These are phyloP conservation scores for Coleophoma cylindrospora DNA, from an alignment of 2,329 filamentous ascomycete genomes.

Conservation along the genomic window DNA sequence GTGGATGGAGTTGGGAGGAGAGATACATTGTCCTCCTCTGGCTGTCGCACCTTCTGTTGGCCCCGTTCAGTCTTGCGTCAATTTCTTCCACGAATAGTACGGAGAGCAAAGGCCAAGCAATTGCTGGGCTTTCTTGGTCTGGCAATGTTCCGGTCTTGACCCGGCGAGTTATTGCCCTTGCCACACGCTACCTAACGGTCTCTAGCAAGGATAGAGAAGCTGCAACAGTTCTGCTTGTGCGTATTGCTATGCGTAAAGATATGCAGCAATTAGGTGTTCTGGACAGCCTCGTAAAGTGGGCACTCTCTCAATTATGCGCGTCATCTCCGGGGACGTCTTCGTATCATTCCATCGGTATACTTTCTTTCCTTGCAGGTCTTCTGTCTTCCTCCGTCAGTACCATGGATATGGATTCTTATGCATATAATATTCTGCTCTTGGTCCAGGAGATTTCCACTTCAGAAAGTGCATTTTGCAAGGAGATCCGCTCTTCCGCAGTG, in stretches of 20 bases:
- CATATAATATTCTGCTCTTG: constrained; percentile 60
- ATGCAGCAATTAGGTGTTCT: constrained; percentile 78
- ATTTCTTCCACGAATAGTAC: constrained; percentile 61
- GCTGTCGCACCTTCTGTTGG: constrained; percentile 76
- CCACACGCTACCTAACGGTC: constrained; percentile 64
- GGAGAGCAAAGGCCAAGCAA: constrained; percentile 35
- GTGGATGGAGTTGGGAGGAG: constrained; percentile 73
- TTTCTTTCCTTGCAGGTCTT: constrained; percentile 76
- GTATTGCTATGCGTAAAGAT: constrained; percentile 77
- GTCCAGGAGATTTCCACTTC: constrained; percentile 54
- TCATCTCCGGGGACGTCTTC: constrained; percentile 41
- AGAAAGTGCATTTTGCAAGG: constrained; percentile 40
- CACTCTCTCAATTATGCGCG: constrained; percentile 52
- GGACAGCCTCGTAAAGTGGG: constrained; percentile 64
- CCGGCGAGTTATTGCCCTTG: constrained; percentile 64
- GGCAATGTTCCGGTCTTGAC: constrained; percentile 63
- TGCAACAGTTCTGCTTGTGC: constrained; percentile 76
- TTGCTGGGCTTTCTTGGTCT: constrained; percentile 51
- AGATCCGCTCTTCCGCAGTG: constrained; percentile 67
- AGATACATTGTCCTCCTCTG: constrained; percentile 83
- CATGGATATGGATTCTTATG: constrained; percentile 65
- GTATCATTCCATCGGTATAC: constrained; percentile 72
- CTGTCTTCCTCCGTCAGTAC: constrained; percentile 65
- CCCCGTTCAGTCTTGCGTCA: constrained; percentile 84
- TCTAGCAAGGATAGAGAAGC: constrained; percentile 87